phyloP scores from a whole-genome alignment of 1,284 basidiomycete genomes.

The Exobasidium rhododendri region DNA sequence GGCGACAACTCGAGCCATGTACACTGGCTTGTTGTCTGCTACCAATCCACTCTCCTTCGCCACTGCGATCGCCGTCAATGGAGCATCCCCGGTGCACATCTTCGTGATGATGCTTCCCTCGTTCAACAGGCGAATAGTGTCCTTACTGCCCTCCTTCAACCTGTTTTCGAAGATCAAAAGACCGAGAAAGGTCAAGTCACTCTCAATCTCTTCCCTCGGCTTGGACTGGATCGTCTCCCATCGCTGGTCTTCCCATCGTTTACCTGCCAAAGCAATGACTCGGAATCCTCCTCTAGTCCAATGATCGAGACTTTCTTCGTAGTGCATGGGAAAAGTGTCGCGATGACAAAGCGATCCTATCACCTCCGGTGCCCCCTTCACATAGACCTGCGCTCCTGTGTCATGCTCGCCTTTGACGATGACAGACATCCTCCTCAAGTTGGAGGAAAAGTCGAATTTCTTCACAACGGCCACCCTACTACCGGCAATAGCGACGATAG shows the following conservation, averaged over 20 bases:
- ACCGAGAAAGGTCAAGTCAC: conserved; percentile 24
- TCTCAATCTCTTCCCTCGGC: conserved; percentile 20
- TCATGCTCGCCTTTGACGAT: conserved; percentile 22
- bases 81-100: conserved; percentile 39
- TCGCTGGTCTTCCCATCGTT: conserved; percentile 14
- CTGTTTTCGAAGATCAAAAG: conserved; percentile 33
- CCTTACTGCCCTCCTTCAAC: conserved; percentile 21
- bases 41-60: conserved; percentile 30
- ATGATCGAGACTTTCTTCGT: conserved; percentile 19
- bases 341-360: conserved; percentile 18
- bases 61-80: conserved; percentile 33
- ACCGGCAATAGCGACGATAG: conserved; percentile 17
- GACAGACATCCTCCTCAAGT: conserved; percentile 32
- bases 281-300: conserved; percentile 27
- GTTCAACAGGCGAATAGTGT: conserved; percentile 24
- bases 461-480: conserved; percentile 19
- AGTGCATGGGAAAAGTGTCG: conserved; percentile 22
- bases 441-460: conserved; percentile 26
- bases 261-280: conserved; percentile 31
- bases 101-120: conserved; percentile 30
- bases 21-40: no score
- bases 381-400: conserved; percentile 20
- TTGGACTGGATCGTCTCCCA: conserved; percentile 16
- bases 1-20: conserved; percentile 17
- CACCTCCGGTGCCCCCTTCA: conserved; percentile 32